phyloP scores from a whole-genome alignment of 345 rosid genomes.

The Sisymbrium irio region DNA sequence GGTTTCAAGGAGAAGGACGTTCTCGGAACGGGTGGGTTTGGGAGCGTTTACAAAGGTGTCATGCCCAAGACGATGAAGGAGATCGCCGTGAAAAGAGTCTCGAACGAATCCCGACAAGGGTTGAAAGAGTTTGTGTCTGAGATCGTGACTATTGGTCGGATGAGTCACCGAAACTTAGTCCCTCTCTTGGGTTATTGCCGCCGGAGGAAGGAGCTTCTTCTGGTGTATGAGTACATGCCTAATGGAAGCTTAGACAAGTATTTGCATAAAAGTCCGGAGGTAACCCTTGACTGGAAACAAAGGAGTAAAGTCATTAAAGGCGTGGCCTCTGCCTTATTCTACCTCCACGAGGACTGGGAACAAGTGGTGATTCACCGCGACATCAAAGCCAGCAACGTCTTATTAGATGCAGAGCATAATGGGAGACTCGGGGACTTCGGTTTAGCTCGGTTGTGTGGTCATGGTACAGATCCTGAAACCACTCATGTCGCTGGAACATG shows the following conservation, averaged over 20 bases:
- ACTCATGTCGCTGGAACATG: no score
- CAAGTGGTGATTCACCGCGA: no score
- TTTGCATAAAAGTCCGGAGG: no score
- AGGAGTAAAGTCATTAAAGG: no score
- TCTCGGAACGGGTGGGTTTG: slow-evolving; percentile 81
- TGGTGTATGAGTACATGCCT: slow-evolving; percentile 86
- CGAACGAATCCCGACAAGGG: slow-evolving; percentile 79
- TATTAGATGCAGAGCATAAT: no score
- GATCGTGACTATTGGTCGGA: slow-evolving; percentile 79
- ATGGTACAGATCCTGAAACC: no score
- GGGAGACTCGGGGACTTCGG: no score
- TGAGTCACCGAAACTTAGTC: slow-evolving; percentile 87
- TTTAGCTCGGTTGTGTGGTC: no score
- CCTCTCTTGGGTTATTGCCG: slow-evolving; percentile 87
- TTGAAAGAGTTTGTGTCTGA: slow-evolving; percentile 78
- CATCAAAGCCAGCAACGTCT: no score
- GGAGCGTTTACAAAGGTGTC: slow-evolving; percentile 71
- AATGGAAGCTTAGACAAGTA: slow-evolving; percentile 68
- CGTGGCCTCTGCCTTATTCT: no score
- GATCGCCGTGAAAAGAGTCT: slow-evolving; percentile 75
- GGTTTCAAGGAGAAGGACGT: slow-evolving; percentile 62
- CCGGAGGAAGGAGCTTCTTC: slow-evolving; percentile 55
- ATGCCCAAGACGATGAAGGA: slow-evolving; percentile 44
- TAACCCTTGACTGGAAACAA: no score
- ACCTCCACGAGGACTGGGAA: no score